These are phyloP conservation scores for Aureobasidium mangrovei DNA, from an alignment of 2,329 filamentous ascomycete species.

Conservation along the genomic window DNA sequence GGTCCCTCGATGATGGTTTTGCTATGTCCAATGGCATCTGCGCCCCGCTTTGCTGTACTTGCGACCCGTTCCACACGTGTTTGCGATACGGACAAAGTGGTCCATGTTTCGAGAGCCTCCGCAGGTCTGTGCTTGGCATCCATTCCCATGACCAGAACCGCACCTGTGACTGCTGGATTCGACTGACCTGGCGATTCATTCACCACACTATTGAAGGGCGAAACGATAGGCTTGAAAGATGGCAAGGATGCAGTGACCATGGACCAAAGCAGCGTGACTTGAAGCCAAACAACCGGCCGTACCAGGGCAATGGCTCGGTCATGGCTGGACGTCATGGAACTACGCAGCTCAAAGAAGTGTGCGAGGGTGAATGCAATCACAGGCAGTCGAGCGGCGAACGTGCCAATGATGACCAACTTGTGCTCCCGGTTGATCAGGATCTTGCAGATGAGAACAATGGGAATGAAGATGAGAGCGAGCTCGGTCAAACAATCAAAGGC, in stretches of 20 bases:
- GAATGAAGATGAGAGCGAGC: slow-evolving; percentile 13
- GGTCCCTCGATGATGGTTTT: slow-evolving; percentile 5
- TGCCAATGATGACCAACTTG: slow-evolving; percentile 5
- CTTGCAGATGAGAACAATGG: slow-evolving; percentile 11
- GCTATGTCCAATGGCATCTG: background rate
- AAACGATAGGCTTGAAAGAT: slow-evolving; percentile 10
- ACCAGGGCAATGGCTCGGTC: slow-evolving; percentile 8
- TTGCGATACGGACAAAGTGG: background rate
- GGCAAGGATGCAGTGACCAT: slow-evolving; percentile 15
- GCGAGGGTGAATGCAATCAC: slow-evolving; percentile 3
- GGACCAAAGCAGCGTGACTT: slow-evolving; percentile 11
- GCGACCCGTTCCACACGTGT: background rate
- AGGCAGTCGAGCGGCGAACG: slow-evolving; percentile 2
- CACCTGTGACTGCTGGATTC: background rate
- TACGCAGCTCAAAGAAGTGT: background rate
- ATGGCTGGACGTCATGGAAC: background rate
- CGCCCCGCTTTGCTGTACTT: background rate
- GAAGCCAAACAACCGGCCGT: slow-evolving; percentile 11
- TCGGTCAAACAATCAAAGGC: slow-evolving; percentile 13
- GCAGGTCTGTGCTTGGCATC: background rate
- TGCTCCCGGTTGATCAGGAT: slow-evolving; percentile 13
- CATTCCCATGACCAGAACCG: background rate
- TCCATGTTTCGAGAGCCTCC: background rate
- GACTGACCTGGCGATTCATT: background rate
- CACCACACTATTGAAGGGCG: slow-evolving; percentile 6